These are phyloP conservation scores for Blastosporella zonata DNA, from an alignment of 1,284 basidiomycete species.

Conservation along the genomic window DNA sequence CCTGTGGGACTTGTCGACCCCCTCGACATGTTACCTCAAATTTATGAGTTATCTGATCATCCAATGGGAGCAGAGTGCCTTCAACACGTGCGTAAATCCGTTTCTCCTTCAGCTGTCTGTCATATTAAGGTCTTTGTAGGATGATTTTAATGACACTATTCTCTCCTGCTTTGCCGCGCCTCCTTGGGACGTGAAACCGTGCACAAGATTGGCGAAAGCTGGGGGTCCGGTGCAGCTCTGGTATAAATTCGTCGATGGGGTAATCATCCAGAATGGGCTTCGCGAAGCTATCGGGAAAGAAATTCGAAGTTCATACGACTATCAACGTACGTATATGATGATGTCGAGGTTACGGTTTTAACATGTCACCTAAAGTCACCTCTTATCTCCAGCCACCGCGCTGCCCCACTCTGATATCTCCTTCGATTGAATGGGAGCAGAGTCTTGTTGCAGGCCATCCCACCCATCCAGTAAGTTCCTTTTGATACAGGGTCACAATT, in stretches of 20 bases:
- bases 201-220: slow-evolving; percentile 23
- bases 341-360: neutral
- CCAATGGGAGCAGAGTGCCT: neutral
- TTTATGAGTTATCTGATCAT: slow-evolving; percentile 32
- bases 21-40: slow-evolving; percentile 44
- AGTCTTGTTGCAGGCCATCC: slow-evolving; percentile 52
- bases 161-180: slow-evolving; percentile 28
- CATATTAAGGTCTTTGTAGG: slow-evolving; percentile 16
- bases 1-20: slow-evolving; percentile 43
- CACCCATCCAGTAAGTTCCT: slow-evolving; percentile 44
- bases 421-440: slow-evolving; percentile 52
- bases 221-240: slow-evolving; percentile 39
- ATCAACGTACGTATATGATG: slow-evolving; percentile 39
- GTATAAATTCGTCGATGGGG: slow-evolving; percentile 40
- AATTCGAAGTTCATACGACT: slow-evolving; percentile 43
- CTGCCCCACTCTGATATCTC: slow-evolving; percentile 37
- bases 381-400: slow-evolving; percentile 40
- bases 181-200: slow-evolving; percentile 34
- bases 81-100: slow-evolving; percentile 3
- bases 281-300: slow-evolving; percentile 39
- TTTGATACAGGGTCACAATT: neutral
- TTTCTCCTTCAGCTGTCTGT: neutral
- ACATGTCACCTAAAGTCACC: slow-evolving; percentile 26
- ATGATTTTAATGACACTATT: slow-evolving; percentile 24
- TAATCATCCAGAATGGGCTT: slow-evolving; percentile 35